Evolutionary conservation across 2,329 filamentous ascomycete species (phyloP).

Genomic region (Calonectria fujianensis): DNA sequence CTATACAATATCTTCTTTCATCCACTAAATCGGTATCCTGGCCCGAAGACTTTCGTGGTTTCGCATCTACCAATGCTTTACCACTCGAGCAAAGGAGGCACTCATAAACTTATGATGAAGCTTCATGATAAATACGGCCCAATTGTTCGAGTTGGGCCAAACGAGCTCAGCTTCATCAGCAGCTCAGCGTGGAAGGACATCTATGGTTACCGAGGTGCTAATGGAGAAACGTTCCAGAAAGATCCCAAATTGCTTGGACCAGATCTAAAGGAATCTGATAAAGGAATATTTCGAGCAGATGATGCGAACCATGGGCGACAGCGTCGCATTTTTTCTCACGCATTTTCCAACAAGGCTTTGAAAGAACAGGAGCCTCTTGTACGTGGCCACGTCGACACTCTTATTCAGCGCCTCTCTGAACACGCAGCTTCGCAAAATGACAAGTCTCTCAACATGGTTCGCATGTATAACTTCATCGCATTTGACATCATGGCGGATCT

Average conservation of each 20-base stretch:
- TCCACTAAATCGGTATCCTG: not conserved
- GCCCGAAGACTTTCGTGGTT: not conserved
- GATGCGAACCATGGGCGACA: not conserved
- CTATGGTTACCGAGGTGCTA: not conserved
- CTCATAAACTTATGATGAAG: not conserved
- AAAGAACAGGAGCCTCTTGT: not conserved
- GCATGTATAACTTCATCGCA: not conserved
- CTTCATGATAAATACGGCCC: slow-evolving; percentile 1
- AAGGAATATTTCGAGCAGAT: not conserved
- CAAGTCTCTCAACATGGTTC: not conserved
- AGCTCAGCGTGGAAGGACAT: not conserved
- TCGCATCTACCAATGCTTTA: not conserved
- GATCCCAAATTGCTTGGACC: not conserved
- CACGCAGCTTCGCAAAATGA: not conserved
- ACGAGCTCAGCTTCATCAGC: not conserved
- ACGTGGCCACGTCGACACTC: not conserved
- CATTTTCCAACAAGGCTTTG: not conserved
- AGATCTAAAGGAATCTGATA: not conserved
- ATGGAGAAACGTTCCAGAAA: not conserved
- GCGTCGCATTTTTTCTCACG: not conserved
- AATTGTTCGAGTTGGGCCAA: not conserved
- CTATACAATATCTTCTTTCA: not conserved
- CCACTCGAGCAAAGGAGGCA: not conserved
- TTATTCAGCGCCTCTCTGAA: not conserved
- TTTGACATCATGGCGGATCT: not conserved